These are phyloP conservation scores for Dipteronia sinensis DNA, from an alignment of 345 rosid species.

Conservation along the genomic window DNA sequence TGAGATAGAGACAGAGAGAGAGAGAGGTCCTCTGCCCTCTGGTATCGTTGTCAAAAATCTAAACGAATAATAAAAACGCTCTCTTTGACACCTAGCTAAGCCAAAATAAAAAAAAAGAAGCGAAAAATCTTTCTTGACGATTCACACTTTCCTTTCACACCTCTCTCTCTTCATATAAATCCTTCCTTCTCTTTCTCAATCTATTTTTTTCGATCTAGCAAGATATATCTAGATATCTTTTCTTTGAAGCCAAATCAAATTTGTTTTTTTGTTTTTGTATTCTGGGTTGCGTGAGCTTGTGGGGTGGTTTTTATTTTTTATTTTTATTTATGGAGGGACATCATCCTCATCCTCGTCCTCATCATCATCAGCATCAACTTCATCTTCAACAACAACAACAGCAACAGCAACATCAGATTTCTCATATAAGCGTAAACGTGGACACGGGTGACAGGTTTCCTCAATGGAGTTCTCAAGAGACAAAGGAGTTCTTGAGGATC, in stretches of 20 bases:
- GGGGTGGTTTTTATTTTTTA: not conserved
- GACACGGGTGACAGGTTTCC: slow-evolving; percentile 81
- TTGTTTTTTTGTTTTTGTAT: not conserved
- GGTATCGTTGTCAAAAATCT: slow-evolving; percentile 38
- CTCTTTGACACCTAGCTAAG: slow-evolving; percentile 41
- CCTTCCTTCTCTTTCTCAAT: slow-evolving; percentile 30
- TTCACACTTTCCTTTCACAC: slow-evolving; percentile 71
- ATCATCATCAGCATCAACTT: slow-evolving; percentile 28
- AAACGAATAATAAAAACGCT: slow-evolving; percentile 32
- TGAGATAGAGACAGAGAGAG: slow-evolving; percentile 14
- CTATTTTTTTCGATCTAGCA: slow-evolving; percentile 11
- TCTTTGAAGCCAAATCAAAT: slow-evolving; percentile 8
- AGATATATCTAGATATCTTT: slow-evolving; percentile 13
- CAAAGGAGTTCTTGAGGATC: slow-evolving; percentile 76
- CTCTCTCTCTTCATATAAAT: slow-evolving; percentile 36
- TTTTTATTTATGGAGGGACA: slow-evolving; percentile 57
- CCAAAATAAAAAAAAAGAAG: not conserved
- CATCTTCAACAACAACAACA: slow-evolving; percentile 40
- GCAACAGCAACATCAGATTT: slow-evolving; percentile 45
- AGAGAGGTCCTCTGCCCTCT: not conserved
- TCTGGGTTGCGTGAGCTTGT: slow-evolving; percentile 22
- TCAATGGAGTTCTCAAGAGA: slow-evolving; percentile 93
- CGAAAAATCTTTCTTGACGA: slow-evolving; percentile 38
- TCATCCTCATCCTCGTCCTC: slow-evolving; percentile 9
- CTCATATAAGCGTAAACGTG: slow-evolving; percentile 42